These are phyloP conservation scores for Boletus subparvulus DNA, from an alignment of 768 basidiomycete genomes.

Conservation along the genomic window DNA sequence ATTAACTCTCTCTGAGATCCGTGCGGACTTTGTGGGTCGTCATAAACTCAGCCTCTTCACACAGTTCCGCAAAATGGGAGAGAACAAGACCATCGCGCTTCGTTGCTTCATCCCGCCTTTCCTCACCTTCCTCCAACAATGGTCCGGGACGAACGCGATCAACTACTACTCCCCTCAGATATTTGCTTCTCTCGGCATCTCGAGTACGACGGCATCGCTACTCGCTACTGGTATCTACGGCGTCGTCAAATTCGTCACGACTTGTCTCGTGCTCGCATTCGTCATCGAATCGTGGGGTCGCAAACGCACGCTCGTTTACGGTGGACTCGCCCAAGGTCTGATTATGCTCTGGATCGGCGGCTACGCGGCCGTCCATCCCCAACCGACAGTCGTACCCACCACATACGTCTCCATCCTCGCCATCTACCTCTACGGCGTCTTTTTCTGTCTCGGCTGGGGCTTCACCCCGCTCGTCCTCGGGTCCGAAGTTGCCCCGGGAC, in stretches of 20 bases:
- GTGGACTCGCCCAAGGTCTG: constrained; percentile 35
- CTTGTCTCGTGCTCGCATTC: constrained; percentile 34
- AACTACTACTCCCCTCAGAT: constrained; percentile 42
- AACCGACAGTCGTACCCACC: constrained; percentile 22
- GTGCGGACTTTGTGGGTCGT: constrained; percentile 35
- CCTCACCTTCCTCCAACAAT: constrained; percentile 39
- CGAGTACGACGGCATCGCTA: constrained; percentile 30
- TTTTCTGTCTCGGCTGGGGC: constrained; percentile 37
- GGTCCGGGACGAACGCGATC: constrained; percentile 43
- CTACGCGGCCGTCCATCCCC: constrained; percentile 33
- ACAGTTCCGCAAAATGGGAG: constrained; percentile 37
- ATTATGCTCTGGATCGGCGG: constrained; percentile 40
- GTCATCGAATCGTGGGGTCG: constrained; percentile 42
- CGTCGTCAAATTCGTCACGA: constrained; percentile 37
- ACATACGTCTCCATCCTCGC: constrained; percentile 37
- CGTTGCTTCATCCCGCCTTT: constrained; percentile 35
- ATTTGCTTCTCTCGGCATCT: constrained; percentile 37
- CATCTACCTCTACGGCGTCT: constrained; percentile 38
- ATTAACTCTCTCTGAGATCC: constrained; percentile 36
- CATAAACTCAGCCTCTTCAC: constrained; percentile 21
- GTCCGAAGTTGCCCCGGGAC: constrained; percentile 38
- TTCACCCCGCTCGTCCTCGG: constrained; percentile 36
- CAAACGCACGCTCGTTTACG: constrained; percentile 37
- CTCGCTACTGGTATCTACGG: constrained; percentile 44
- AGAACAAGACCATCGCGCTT: constrained; percentile 27